Evolutionary conservation across 2,329 filamentous ascomycete species (phyloP).

Genomic region (Capronia americana): DNA sequence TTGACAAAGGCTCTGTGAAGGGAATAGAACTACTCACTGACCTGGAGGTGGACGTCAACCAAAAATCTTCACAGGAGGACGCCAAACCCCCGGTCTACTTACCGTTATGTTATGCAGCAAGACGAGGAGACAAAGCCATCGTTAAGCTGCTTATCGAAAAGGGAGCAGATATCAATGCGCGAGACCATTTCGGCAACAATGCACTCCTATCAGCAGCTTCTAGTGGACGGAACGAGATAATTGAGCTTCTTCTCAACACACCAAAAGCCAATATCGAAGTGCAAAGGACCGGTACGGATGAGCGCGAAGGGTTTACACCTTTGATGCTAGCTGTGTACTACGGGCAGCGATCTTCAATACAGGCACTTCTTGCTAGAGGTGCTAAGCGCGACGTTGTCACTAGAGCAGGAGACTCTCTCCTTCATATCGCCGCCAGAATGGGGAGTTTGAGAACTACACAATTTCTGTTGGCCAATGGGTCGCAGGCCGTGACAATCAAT

Average conservation of each 20-base stretch:
- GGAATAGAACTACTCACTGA: conserved; percentile 10
- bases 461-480: not conserved
- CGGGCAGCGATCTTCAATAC: not conserved
- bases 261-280: conserved; percentile 11
- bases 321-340: conserved; percentile 9
- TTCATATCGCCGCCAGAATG: not conserved
- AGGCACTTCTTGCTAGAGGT: not conserved
- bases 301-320: conserved; percentile 12
- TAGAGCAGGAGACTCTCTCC: conserved; percentile 2
- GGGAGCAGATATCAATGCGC: conserved; percentile 1
- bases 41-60: conserved; percentile 5
- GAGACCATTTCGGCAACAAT: not conserved
- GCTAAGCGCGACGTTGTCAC: conserved; percentile 3
- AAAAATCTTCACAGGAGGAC: conserved; percentile 1
- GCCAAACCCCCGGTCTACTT: not conserved
- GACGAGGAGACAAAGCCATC: not conserved
- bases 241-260: conserved; percentile 1
- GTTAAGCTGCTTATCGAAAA: not conserved
- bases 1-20: not conserved
- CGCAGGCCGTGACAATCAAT: not conserved
- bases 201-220: conserved; percentile 1
- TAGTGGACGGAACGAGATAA: not conserved
- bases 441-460: not conserved
- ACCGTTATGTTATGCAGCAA: conserved; percentile 9
- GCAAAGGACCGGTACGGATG: not conserved